These are phyloP conservation scores for Fusarium fracticaudum DNA, from an alignment of 2,329 filamentous ascomycete species.

Conservation along the genomic window DNA sequence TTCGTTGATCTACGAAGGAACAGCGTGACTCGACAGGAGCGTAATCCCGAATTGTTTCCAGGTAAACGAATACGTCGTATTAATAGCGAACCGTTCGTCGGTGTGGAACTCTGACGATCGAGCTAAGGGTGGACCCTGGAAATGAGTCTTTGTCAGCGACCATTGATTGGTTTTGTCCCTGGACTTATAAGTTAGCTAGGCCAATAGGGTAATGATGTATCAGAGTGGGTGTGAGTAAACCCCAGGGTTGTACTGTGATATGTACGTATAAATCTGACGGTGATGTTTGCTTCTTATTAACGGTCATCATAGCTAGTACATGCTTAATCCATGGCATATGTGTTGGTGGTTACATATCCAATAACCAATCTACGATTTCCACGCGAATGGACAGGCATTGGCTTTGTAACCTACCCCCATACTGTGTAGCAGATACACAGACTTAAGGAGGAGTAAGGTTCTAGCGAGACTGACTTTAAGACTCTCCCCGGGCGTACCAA, in stretches of 20 bases:
- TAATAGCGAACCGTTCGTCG: constrained; percentile 13
- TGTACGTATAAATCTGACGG: not conserved
- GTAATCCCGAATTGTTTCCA: constrained; percentile 25
- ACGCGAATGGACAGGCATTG: not conserved
- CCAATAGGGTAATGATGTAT: constrained; percentile 11
- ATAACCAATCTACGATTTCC: constrained; percentile 3
- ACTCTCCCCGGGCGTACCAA: not conserved
- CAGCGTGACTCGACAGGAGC: not conserved
- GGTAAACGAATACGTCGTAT: constrained; percentile 39
- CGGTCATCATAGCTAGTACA: not conserved
- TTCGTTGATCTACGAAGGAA: not conserved
- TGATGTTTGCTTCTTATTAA: not conserved
- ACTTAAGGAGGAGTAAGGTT: not conserved
- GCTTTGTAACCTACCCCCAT: not conserved
- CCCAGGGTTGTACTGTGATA: not conserved
- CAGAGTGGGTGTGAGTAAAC: constrained; percentile 15
- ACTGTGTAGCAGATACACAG: constrained; percentile 1
- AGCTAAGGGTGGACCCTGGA: constrained; percentile 30
- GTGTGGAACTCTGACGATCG: constrained; percentile 20
- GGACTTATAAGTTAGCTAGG: constrained; percentile 13
- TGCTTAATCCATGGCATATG: not conserved
- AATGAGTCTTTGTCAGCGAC: constrained; percentile 12
- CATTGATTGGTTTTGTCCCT: constrained; percentile 27
- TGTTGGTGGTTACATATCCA: not conserved
- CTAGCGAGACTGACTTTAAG: constrained; percentile 3